Conservation (phyloP, 495 filamentous ascomycete genomes). For the Penicillium soppii region DNA sequence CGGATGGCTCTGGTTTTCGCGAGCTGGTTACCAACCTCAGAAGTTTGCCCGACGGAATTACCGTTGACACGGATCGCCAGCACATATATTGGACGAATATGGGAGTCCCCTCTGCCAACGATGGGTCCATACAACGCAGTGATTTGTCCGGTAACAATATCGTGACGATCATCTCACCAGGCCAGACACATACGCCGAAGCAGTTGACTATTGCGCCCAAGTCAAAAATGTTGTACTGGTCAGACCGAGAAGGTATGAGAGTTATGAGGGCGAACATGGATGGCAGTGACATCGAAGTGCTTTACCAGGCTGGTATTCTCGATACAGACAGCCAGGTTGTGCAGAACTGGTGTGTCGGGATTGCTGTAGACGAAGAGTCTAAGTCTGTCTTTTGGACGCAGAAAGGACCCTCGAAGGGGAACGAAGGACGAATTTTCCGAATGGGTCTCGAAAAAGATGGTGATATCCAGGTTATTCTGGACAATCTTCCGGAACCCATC, state of each 20-base stretch:
- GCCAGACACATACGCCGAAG: conserved; percentile 4
- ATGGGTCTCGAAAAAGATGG: background rate
- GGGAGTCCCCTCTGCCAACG: conserved; percentile 3
- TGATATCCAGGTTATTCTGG: conserved; percentile 6
- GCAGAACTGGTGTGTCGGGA: conserved; percentile 4
- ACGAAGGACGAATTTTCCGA: background rate
- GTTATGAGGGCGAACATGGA: conserved; percentile 6
- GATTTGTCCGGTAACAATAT: background rate
- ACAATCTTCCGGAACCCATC: conserved; percentile 11
- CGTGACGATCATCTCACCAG: background rate
- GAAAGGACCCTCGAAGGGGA: conserved; percentile 1
- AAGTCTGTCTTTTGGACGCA: background rate
- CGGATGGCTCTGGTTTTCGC: conserved; percentile 1
- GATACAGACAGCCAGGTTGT: background rate
- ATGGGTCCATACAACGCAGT: conserved; percentile 5
- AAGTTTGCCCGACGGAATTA: conserved; percentile 13
- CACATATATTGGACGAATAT: conserved; percentile 13
- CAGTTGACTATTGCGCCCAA: background rate
- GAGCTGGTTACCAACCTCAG: background rate
- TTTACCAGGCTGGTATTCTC: background rate
- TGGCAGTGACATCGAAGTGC: conserved; percentile 6
- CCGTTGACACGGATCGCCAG: background rate
- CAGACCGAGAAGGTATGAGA: conserved; percentile 2
- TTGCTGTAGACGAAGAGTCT: conserved; percentile 4
- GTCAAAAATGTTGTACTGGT: conserved; percentile 1